Conservation (phyloP, 1,139 yeast genomes). For the Lodderomyces orthopsilosis region DNA sequence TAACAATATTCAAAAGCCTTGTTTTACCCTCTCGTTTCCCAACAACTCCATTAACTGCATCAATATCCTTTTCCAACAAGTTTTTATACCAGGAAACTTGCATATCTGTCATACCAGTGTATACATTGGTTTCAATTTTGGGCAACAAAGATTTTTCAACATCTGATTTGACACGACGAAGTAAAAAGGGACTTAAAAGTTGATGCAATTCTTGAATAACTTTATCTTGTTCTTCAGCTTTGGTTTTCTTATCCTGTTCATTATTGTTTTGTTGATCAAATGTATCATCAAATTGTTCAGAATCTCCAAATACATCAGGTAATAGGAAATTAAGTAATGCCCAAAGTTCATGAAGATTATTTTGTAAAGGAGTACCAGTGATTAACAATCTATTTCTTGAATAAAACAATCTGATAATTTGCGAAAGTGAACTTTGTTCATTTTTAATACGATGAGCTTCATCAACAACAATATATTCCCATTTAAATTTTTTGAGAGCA, state of each 20-base stretch:
- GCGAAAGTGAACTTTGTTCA: slow-evolving; percentile 87
- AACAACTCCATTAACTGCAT: slow-evolving; percentile 90
- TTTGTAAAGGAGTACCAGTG: slow-evolving; percentile 96
- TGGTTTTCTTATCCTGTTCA: slow-evolving; percentile 33
- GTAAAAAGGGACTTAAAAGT: slow-evolving; percentile 79
- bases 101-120: slow-evolving; percentile 94
- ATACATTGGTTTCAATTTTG: slow-evolving; percentile 83
- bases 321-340: slow-evolving; percentile 83
- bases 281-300: slow-evolving; percentile 90
- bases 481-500: slow-evolving; percentile 72
- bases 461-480: slow-evolving; percentile 94
- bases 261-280: slow-evolving; percentile 41
- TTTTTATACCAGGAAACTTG: slow-evolving; percentile 89
- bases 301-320: slow-evolving; percentile 93
- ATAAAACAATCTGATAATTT: slow-evolving; percentile 81
- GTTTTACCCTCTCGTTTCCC: slow-evolving; percentile 92
- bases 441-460: slow-evolving; percentile 97
- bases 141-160: slow-evolving; percentile 91
- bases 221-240: slow-evolving; percentile 59
- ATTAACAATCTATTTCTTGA: slow-evolving; percentile 82
- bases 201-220: slow-evolving; percentile 85
- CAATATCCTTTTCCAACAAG: slow-evolving; percentile 86
- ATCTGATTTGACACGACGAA: slow-evolving; percentile 88
- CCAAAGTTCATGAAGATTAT: slow-evolving; percentile 94
- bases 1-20: slow-evolving; percentile 83